Evolutionary conservation across 2,329 filamentous ascomycete genomes (phyloP), one percentile per base, ranked within the genome.

Genomic region (Hymenoscyphus occultus): DNA sequence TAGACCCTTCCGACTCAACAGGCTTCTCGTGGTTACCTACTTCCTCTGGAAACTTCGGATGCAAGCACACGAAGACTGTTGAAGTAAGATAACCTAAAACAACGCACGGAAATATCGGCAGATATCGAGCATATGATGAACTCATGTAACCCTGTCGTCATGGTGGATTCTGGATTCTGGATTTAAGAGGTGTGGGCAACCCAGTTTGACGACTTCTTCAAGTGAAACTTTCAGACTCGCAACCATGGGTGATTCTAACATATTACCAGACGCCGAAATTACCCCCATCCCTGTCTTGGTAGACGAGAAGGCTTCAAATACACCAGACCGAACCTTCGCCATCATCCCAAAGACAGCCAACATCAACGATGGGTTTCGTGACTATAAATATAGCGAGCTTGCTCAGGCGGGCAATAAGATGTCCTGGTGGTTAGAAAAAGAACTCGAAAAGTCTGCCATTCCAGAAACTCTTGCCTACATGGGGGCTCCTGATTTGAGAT

Each of bases 301-400:
- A 2, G 19, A 48, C 19, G 32, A 39, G 19, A 48, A 22, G 39
- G 59, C 59, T 7, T 32, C 16, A 1, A 39, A 60, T n/a, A 42
- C n/a, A 22, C 59, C 59, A 5, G 59, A 60, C 19, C 10, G 40
- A 31, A 35, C 40, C 14, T 60, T 60, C 32, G 59, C 59, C 13
- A 60, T 60, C 12, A 31, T 60, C 14, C 59, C 59, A 19, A 39
- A 40, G 28, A 60, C 59, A 10, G 40, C 22, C 2, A 45, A 42
- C 9, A 13, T 60, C 40, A 10, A 60, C 7, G 39, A 60, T 60
- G 60, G 60, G 16, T 62, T 57, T 22, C 48, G 40, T 57, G 48
- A 62, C 32, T 56, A 42, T 28, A 56, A 28, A 19, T 62, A 62
- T n/a, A 39, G 60, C 48, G 45, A 62, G 39, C 51, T 62, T 9